Percentiles rank a stretch among this genome's conserved stretches.
Evolutionary conservation across 371 early-diverging fungal species (phyloP).

Genomic region (Syncephalis fuscata): DNA sequence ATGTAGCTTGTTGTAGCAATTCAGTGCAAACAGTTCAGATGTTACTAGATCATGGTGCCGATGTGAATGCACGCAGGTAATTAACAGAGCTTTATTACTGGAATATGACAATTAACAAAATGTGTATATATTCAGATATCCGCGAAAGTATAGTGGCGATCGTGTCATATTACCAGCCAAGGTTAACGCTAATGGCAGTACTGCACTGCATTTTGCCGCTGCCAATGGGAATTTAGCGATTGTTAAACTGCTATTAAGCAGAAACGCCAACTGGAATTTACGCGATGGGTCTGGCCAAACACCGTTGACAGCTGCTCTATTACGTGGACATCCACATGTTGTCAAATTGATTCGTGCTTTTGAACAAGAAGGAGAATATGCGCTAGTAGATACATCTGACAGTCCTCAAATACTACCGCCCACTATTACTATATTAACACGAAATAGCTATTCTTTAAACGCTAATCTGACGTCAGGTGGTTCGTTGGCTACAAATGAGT

Average conservation of each 20-base stretch:
- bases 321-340: conserved; percentile 33
- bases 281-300: conserved; percentile 46
- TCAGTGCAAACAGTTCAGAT: conserved; percentile 48
- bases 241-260: conserved; percentile 35
- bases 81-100: background rate
- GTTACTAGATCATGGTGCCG: conserved; percentile 51
- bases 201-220: conserved; percentile 57
- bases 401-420: background rate
- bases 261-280: conserved; percentile 35
- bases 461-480: too few relatives aligned
- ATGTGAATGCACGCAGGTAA: conserved; percentile 45
- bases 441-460: too few relatives aligned
- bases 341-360: conserved; percentile 16
- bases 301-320: conserved; percentile 34
- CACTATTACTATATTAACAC: too few relatives aligned
- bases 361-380: background rate
- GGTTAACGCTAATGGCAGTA: conserved; percentile 38
- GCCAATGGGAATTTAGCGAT: conserved; percentile 43
- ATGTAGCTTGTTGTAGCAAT: conserved; percentile 44
- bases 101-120: background rate
- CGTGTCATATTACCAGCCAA: conserved; percentile 7
- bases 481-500: too few relatives aligned
- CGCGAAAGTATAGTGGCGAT: conserved; percentile 13
- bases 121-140: conserved; percentile 1
- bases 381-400: background rate